Evolutionary conservation across 805 yeast species (phyloP).

Genomic region (Ogataea henricii): DNA sequence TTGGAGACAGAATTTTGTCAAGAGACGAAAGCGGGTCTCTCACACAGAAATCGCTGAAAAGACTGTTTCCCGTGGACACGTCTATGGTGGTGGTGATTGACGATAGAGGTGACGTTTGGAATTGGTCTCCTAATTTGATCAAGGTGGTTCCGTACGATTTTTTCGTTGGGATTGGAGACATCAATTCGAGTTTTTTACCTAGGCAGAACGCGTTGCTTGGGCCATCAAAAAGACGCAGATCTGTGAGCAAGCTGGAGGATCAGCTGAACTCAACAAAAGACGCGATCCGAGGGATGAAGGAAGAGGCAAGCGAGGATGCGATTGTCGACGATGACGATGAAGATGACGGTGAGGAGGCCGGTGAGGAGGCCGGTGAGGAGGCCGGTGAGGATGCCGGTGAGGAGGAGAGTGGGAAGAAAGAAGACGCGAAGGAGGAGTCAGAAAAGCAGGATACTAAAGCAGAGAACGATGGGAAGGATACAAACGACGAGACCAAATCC

Average conservation of each 20-base stretch:
- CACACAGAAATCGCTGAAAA: conserved; percentile 82
- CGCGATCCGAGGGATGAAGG: conserved; percentile 5
- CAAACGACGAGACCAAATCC: no score
- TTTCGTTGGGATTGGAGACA: conserved; percentile 96
- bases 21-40: conserved; percentile 94
- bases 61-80: conserved; percentile 93
- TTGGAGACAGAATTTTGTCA: conserved; percentile 88
- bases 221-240: conserved; percentile 62
- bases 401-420: no score
- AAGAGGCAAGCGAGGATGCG: conserved; percentile 14
- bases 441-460: no score
- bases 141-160: conserved; percentile 95
- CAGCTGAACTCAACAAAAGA: conserved; percentile 32
- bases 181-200: conserved; percentile 89
- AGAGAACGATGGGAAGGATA: no score
- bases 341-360: neutral
- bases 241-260: conserved; percentile 59
- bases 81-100: conserved; percentile 96
- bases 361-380: neutral
- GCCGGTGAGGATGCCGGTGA: neutral
- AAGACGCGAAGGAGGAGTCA: neutral
- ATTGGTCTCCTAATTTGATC: conserved; percentile 88
- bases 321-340: conserved; percentile 21
- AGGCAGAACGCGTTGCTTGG: conserved; percentile 62
- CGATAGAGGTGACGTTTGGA: conserved; percentile 99